A percentile compares a stretch with the other conserved stretches of the same genome.
phyloP scores from a whole-genome alignment of 2,329 filamentous ascomycete genomes.

The Tolypocladium capitatum region DNA sequence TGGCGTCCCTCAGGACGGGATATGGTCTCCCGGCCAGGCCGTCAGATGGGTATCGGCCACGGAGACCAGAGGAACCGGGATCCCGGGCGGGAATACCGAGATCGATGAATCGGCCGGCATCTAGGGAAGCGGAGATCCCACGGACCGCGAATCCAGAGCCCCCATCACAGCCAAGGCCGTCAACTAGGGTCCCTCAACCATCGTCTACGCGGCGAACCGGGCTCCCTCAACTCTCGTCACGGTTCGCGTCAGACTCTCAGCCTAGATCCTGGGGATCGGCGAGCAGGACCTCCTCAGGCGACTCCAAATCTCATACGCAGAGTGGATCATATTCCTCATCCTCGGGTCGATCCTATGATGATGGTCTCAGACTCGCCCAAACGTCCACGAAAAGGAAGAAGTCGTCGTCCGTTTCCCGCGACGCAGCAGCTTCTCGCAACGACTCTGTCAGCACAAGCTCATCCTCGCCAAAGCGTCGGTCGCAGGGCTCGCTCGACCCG shows the following conservation, averaged over 20 bases:
- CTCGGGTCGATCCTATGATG: slow-evolving; percentile 20
- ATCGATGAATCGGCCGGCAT: slow-evolving; percentile 9
- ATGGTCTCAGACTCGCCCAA: background rate
- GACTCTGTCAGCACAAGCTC: slow-evolving; percentile 22
- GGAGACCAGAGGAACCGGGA: slow-evolving; percentile 12
- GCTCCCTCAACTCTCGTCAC: slow-evolving; percentile 10
- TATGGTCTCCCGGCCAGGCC: slow-evolving; percentile 27
- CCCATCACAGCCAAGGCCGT: slow-evolving; percentile 6
- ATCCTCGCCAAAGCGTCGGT: slow-evolving; percentile 25
- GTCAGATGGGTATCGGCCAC: slow-evolving; percentile 20
- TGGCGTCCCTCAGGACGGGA: slow-evolving; percentile 28
- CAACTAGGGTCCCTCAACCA: slow-evolving; percentile 11
- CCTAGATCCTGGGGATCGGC: slow-evolving; percentile 28
- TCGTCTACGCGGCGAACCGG: slow-evolving; percentile 10
- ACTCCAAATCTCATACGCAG: slow-evolving; percentile 17
- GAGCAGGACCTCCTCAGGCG: slow-evolving; percentile 18
- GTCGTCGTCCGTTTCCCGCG: slow-evolving; percentile 25
- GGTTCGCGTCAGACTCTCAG: slow-evolving; percentile 22
- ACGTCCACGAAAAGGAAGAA: slow-evolving; percentile 22
- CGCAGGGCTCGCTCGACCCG: slow-evolving; percentile 22
- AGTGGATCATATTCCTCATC: slow-evolving; percentile 20
- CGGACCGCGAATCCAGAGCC: slow-evolving; percentile 7
- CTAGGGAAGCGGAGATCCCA: slow-evolving; percentile 9
- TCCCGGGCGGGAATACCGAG: slow-evolving; percentile 10
- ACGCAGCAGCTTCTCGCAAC: slow-evolving; percentile 11